Conservation (phyloP, 148 eudicot genomes). For the Oxyria digyna region DNA sequence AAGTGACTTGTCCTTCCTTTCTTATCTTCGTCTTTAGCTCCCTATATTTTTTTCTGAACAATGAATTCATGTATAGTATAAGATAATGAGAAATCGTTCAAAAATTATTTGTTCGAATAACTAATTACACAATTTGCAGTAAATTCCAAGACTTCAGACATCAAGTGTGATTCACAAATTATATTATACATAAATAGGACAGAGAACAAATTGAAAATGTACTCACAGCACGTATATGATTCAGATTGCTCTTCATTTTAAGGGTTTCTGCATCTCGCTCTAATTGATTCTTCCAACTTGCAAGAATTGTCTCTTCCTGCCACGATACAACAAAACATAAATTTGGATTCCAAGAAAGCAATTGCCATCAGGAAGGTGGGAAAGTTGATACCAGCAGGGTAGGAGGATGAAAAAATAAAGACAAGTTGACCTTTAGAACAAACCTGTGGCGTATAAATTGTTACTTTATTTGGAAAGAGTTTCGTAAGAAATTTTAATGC, state of each 20-base stretch:
- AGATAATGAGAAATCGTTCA: neutral
- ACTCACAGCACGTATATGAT: slow-evolving; percentile 74
- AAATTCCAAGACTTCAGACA: neutral
- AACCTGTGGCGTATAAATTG: slow-evolving; percentile 92
- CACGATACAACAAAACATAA: slow-evolving; percentile 6
- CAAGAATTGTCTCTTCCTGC: slow-evolving; percentile 79
- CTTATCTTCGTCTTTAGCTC: neutral
- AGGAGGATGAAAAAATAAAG: neutral
- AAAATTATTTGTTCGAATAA: neutral
- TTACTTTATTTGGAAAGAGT: slow-evolving; percentile 86
- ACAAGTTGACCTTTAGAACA: slow-evolving; percentile 9
- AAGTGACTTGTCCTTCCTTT: neutral
- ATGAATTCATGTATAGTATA: neutral
- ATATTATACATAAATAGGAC: neutral
- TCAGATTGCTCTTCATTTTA: slow-evolving; percentile 78
- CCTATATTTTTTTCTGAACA: neutral
- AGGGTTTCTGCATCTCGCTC: slow-evolving; percentile 85
- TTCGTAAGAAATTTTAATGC: slow-evolving; percentile 58
- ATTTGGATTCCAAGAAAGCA: neutral
- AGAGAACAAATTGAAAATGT: slow-evolving; percentile 5
- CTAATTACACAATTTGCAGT: neutral
- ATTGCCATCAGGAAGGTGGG: neutral
- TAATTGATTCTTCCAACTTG: slow-evolving; percentile 84
- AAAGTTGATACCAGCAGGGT: neutral
- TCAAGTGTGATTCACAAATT: neutral